These are phyloP conservation scores for Canariomyces notabilis DNA, from an alignment of 2,329 filamentous ascomycete species.

Conservation along the genomic window DNA sequence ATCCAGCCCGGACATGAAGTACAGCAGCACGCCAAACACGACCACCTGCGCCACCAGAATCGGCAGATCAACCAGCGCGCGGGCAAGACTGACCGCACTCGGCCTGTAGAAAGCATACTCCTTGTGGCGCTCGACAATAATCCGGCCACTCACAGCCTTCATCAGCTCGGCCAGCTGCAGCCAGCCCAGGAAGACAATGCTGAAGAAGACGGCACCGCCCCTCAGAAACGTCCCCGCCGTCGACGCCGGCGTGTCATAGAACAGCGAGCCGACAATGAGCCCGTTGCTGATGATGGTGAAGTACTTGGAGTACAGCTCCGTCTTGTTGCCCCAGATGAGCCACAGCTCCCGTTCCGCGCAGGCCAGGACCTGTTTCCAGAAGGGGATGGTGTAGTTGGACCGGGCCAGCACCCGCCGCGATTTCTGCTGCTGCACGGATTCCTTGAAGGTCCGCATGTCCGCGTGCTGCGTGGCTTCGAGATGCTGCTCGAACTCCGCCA, in stretches of 20 bases:
- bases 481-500: slow-evolving; percentile 39
- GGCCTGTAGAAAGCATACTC: slow-evolving; percentile 51
- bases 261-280: slow-evolving; percentile 73
- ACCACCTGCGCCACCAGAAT: slow-evolving; percentile 59
- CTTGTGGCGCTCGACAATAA: slow-evolving; percentile 47
- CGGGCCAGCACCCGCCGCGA: slow-evolving; percentile 16
- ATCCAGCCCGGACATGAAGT: slow-evolving; percentile 71
- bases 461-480: slow-evolving; percentile 19
- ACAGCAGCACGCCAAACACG: slow-evolving; percentile 66
- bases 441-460: slow-evolving; percentile 21
- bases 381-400: slow-evolving; percentile 67
- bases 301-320: slow-evolving; percentile 70
- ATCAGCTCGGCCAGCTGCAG: slow-evolving; percentile 74
- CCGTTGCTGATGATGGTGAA: slow-evolving; percentile 71
- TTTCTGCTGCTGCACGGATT: slow-evolving; percentile 46
- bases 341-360: slow-evolving; percentile 61
- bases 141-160: slow-evolving; percentile 67
- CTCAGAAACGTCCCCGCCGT: slow-evolving; percentile 60
- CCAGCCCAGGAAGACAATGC: slow-evolving; percentile 53
- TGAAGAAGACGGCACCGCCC: slow-evolving; percentile 45
- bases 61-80: slow-evolving; percentile 55
- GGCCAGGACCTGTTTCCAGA: slow-evolving; percentile 63
- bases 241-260: slow-evolving; percentile 59
- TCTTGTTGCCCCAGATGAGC: slow-evolving; percentile 70
- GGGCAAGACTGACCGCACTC: slow-evolving; percentile 51